A percentile compares a stretch with the other conserved stretches of the same genome.
phyloP scores from a whole-genome alignment of 2,329 filamentous ascomycete species.

The Sporothrix variecibatus region DNA sequence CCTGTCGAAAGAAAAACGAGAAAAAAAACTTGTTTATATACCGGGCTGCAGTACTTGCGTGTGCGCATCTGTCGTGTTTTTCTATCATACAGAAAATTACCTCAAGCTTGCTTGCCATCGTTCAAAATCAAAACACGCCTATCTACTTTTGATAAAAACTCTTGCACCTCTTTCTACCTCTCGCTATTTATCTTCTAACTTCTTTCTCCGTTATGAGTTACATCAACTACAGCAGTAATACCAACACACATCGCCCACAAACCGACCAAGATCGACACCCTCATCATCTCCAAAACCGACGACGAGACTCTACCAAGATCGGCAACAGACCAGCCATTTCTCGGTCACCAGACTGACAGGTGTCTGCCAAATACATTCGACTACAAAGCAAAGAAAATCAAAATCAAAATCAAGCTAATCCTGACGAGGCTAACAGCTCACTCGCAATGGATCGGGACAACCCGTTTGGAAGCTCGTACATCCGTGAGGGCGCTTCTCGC shows the following conservation, averaged over 20 bases:
- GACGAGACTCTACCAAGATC: background rate
- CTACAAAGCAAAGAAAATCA: background rate
- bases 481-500: constrained; percentile 19
- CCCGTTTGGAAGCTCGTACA: constrained; percentile 1
- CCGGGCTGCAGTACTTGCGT: background rate
- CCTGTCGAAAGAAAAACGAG: background rate
- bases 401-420: background rate
- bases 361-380: background rate
- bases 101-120: background rate
- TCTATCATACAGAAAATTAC: background rate
- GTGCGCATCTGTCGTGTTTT: background rate
- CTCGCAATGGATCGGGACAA: constrained; percentile 23
- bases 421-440: background rate
- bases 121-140: constrained; percentile 4
- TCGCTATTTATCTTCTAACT: background rate
- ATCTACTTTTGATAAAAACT: too few relatives aligned
- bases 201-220: background rate
- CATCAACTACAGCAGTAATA: too few relatives aligned
- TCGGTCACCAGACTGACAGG: background rate
- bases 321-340: background rate
- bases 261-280: background rate
- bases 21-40: constrained; percentile 5
- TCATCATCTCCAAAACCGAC: background rate
- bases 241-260: background rate
- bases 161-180: background rate